phyloP scores from a whole-genome alignment of 1,139 yeast species.

The Yarrowia galli region DNA sequence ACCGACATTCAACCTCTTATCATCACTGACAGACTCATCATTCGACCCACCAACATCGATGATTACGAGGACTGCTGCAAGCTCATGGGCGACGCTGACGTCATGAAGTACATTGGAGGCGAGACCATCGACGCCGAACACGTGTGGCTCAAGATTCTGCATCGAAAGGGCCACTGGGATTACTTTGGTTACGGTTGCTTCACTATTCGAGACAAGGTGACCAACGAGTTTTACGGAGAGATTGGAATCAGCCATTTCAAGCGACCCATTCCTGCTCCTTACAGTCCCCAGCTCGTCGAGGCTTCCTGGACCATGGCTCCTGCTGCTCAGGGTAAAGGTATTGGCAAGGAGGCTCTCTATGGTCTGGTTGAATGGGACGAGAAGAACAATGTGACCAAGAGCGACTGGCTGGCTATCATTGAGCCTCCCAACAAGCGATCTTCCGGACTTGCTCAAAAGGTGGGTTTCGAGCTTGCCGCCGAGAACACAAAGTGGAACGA shows the following conservation, averaged over 20 bases:
- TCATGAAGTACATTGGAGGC: slow-evolving; percentile 15
- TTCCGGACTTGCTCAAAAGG: slow-evolving; percentile 19
- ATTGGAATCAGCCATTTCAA: slow-evolving; percentile 25
- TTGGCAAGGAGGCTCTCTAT: slow-evolving; percentile 23
- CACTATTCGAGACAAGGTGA: slow-evolving; percentile 40
- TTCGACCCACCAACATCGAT: slow-evolving; percentile 17
- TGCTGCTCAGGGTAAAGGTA: slow-evolving; percentile 18
- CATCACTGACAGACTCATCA: slow-evolving; percentile 17
- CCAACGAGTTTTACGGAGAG: slow-evolving; percentile 17
- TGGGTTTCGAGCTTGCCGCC: slow-evolving; percentile 12
- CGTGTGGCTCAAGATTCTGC: slow-evolving; percentile 30
- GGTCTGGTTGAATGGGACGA: slow-evolving; percentile 27
- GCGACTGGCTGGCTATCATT: slow-evolving; percentile 30
- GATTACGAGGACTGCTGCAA: slow-evolving; percentile 12
- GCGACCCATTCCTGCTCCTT: slow-evolving; percentile 19
- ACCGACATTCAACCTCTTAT: slow-evolving; percentile 2
- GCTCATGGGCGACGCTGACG: slow-evolving; percentile 25
- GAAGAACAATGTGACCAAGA: slow-evolving; percentile 20
- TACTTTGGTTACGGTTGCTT: slow-evolving; percentile 44
- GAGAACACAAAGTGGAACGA: slow-evolving; percentile 16
- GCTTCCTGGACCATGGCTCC: slow-evolving; percentile 29
- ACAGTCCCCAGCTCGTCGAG: slow-evolving; percentile 14
- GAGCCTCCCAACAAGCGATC: slow-evolving; percentile 26
- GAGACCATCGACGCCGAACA: not conserved
- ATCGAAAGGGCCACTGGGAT: slow-evolving; percentile 42